Base-by-base conservation (phyloP, 305 asterid genomes). In the Rubia peregrina region DNA sequence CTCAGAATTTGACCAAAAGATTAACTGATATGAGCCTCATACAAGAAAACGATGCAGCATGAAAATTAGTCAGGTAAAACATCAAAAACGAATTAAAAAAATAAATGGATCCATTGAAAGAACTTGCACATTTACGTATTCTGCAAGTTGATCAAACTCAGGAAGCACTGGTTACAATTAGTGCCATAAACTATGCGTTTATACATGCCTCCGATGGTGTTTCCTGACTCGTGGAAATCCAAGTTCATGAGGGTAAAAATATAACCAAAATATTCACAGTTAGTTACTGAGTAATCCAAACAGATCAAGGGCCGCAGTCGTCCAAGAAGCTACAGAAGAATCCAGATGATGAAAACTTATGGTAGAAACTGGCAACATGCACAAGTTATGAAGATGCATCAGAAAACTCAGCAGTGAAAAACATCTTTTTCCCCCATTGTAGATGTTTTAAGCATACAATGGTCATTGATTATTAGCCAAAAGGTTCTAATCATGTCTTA, bases 1-100 rank as follows among this genome's bases (percentile, higher is more conserved):
- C 61, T 61, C 69, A 70, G 57, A 77, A 68, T 71, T 68, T 68
- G 71, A 76, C 63, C 49, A 26, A 66, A 30, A 60, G 12, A 21
- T 41, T 9, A 13, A 22, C 19, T 72, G 12, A 9, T 41, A n/a
- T 16, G 33, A 42, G 0, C 8, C 30, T 42, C 13, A 1, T 6
- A 16, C 6, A 41, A 12, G 19, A 67, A 66, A 65, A 10, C 1
- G 2, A 24, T 5, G 26, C 65, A 55, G 49, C 17, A 22, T 57
- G n/a, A 30, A 44, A 43, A 5, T 60, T 61, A 30, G 36, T 17
- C 46, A 70, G 67, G 56, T 56, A 57, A 59, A 22, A 16, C 24
- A 40, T 57, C 73, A 56, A 9, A 38, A 68, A 51, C 33, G 4
- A 12, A 21, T 4, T 42, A 42, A 48, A 65, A 19, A 65, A 64